phyloP scores from a whole-genome alignment of 495 filamentous ascomycete genomes.

The Neurospora sp. region DNA sequence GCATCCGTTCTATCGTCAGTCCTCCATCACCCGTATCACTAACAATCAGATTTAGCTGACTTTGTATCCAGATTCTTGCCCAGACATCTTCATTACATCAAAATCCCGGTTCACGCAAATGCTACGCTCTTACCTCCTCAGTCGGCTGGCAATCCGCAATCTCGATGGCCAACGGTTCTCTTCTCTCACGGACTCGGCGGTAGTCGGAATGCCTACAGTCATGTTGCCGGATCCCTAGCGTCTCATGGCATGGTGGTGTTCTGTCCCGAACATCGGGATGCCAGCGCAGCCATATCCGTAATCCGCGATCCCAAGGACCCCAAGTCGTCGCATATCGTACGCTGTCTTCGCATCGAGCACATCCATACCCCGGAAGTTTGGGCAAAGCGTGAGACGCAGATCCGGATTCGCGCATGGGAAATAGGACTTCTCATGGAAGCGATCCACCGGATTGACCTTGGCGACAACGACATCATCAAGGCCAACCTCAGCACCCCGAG shows the following conservation, averaged over 20 bases:
- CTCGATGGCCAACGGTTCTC: constrained; percentile 63
- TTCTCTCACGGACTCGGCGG: constrained; percentile 77
- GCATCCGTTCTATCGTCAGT: constrained; percentile 53
- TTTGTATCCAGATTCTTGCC: constrained; percentile 41
- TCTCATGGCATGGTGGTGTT: constrained; percentile 67
- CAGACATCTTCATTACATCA: constrained; percentile 55
- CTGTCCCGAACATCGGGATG: constrained; percentile 68
- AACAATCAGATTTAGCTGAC: neutral
- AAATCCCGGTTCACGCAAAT: constrained; percentile 40
- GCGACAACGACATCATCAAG: constrained; percentile 18
- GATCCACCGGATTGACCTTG: constrained; percentile 49
- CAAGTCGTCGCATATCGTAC: constrained; percentile 23
- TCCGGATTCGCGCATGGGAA: constrained; percentile 66
- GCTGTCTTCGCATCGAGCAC: constrained; percentile 45
- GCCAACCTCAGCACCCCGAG: constrained; percentile 33
- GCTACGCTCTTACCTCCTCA: constrained; percentile 22
- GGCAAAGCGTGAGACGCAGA: constrained; percentile 50
- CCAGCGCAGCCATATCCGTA: constrained; percentile 55
- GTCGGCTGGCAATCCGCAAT: constrained; percentile 17
- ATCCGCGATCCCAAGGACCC: constrained; percentile 39
- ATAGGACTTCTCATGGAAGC: constrained; percentile 52
- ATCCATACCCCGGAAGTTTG: constrained; percentile 44
- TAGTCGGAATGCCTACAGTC: constrained; percentile 62
- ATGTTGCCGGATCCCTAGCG: constrained; percentile 58
- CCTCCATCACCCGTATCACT: neutral